Base-by-base conservation (phyloP, 345 rosid species). In the Ricinus communis region DNA sequence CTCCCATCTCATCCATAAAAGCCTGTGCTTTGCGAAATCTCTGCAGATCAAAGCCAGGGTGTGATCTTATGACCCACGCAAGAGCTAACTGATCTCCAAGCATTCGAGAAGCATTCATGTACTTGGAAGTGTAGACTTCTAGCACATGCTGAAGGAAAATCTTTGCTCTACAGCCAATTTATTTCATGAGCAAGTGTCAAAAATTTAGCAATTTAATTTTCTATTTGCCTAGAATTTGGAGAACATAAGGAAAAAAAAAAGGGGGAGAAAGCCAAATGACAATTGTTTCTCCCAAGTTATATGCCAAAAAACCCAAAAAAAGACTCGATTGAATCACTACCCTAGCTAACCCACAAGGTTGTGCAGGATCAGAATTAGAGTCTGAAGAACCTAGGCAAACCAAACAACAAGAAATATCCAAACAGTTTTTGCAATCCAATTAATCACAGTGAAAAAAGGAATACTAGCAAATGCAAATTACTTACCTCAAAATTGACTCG, bases 31-130 rank as follows among this genome's bases (percentile, higher is more conserved):
- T 90, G 67, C 84, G 75, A 66, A 88, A 92, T 89, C 90, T 80
- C 71, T 80, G 86, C 41, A 79, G 82, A 50, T 95, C 93, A 65
- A 90, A 91, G 18, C 82, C 77, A 69, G 91, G 77, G 12, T 79
- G 81, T 2, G 96, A 88, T 64, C 83, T 89, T 38, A 90, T 79
- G 53, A 86, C 89, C 90, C 87, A 82, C 56, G 86, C 87, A 43
- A 95, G 85, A 76, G 99, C 98, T 72, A 95, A 66, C 77, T 89
- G 99, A 71, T 95, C 97, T 63, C 99, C 99, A 60, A 91, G 96
- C 99, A 95, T 90, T 30, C 90, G 84, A 40, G 99, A 92, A 69
- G 99, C 96, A 27, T 80, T 87, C 86, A 80, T 85, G 58, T 84
- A 95, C 74, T 76, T 88, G 59, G 89, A 86, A 74, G 76, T 80